Evolutionary conservation across 1,284 basidiomycete genomes (phyloP).

Genomic region (Ceratobasidium papillatum): DNA sequence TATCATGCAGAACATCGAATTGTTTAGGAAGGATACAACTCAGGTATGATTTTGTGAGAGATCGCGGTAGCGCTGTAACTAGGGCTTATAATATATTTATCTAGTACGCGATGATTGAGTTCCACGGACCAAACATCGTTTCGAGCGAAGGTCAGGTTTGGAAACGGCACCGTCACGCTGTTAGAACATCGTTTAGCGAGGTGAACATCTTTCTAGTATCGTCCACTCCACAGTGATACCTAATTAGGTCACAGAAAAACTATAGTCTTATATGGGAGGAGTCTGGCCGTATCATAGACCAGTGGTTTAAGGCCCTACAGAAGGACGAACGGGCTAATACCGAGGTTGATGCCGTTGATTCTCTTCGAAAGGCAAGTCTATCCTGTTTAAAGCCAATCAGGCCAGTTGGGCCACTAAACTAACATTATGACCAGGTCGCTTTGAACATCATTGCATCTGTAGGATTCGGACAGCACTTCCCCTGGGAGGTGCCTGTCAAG

Average conservation of each 20-base stretch:
- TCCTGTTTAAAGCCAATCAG: background rate
- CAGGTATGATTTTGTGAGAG: background rate
- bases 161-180: conserved; percentile 16
- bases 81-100: too few relatives aligned
- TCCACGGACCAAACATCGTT: conserved; percentile 24
- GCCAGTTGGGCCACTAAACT: background rate
- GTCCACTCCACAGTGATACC: background rate
- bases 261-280: conserved; percentile 12
- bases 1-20: background rate
- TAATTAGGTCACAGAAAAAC: background rate
- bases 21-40: conserved; percentile 6
- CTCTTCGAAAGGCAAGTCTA: conserved; percentile 12
- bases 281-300: background rate
- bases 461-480: conserved; percentile 32
- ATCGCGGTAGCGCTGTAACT: too few relatives aligned
- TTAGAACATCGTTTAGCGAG: conserved; percentile 10
- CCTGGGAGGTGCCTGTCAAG: background rate
- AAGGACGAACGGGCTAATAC: background rate
- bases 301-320: conserved; percentile 12
- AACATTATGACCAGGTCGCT: background rate
- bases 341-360: conserved; percentile 16
- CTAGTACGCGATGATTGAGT: conserved; percentile 11
- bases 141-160: conserved; percentile 15
- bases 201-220: background rate
- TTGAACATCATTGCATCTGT: conserved; percentile 24